Evolutionary conservation across 805 yeast genomes (phyloP).

Genomic region (Saccharomycopsis sp.): DNA sequence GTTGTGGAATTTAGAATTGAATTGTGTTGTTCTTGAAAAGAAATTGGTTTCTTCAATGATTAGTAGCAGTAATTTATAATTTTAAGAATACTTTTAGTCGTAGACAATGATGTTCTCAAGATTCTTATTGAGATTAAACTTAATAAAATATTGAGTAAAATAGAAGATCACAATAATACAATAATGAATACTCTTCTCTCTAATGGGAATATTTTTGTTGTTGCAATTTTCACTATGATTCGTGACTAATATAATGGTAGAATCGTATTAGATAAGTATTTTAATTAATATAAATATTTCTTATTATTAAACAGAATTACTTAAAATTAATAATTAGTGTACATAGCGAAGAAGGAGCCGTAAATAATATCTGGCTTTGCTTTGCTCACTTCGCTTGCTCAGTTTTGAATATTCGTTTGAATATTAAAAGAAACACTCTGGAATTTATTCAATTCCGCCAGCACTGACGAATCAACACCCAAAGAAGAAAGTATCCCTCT

Average conservation of each 20-base stretch:
- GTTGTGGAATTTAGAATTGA: too few species aligned
- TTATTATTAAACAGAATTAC: neutral
- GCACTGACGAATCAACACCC: conserved; percentile 59
- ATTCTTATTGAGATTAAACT: too few species aligned
- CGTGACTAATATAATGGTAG: neutral
- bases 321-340: neutral
- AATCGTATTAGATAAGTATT: neutral
- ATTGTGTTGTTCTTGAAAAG: too few species aligned
- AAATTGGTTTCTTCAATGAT: too few species aligned
- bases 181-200: too few species aligned
- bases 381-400: too few species aligned
- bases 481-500: conserved; percentile 64
- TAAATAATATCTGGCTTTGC: neutral
- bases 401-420: conserved; percentile 36
- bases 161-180: too few species aligned
- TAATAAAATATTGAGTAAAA: too few species aligned
- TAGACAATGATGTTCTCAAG: too few species aligned
- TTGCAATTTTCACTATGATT: conserved; percentile 1
- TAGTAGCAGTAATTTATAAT: too few species aligned
- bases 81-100: too few species aligned
- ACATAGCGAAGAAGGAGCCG: neutral
- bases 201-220: too few species aligned
- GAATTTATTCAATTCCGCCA: conserved; percentile 53
- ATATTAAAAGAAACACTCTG: conserved; percentile 73
- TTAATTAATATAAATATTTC: conserved; percentile 2